A percentile compares a stretch with the other conserved stretches of the same genome.
phyloP scores from a whole-genome alignment of 2,329 filamentous ascomycete species.

The Cryoendolithus antarcticus region DNA sequence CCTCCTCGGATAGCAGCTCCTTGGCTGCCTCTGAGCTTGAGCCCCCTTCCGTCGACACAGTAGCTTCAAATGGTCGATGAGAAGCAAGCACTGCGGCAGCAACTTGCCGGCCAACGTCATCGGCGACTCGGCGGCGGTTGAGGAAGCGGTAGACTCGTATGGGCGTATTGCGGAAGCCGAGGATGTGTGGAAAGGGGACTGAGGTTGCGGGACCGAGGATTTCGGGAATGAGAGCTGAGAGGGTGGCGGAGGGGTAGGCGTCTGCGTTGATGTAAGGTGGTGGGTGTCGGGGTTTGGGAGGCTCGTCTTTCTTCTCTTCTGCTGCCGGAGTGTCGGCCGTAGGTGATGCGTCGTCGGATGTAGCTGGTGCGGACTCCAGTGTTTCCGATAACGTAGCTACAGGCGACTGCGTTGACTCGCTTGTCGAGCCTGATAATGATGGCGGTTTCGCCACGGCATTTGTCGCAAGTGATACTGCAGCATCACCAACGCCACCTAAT shows the following conservation, averaged over 20 bases:
- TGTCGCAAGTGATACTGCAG: conserved; percentile 14
- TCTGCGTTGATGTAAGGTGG: conserved; percentile 60
- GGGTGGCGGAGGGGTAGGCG: conserved; percentile 55
- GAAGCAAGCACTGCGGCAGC: conserved; percentile 65
- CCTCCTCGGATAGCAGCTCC: conserved; percentile 58
- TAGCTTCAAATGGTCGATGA: conserved; percentile 34
- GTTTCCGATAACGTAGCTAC: background rate
- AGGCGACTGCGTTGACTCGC: background rate
- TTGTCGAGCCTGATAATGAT: background rate
- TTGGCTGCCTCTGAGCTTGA: conserved; percentile 48
- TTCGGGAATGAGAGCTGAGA: conserved; percentile 54
- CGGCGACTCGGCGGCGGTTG: conserved; percentile 71
- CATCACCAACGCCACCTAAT: conserved; percentile 16
- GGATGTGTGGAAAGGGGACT: conserved; percentile 73
- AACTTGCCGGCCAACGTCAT: conserved; percentile 75
- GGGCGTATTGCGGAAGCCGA: conserved; percentile 85
- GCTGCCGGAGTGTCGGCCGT: conserved; percentile 16
- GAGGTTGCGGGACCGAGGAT: conserved; percentile 61
- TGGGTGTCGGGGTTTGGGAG: conserved; percentile 45
- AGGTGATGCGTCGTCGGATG: conserved; percentile 6
- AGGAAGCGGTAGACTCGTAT: conserved; percentile 79
- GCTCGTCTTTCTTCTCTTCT: conserved; percentile 26
- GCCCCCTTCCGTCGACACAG: conserved; percentile 1
- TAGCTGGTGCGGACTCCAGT: background rate
- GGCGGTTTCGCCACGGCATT: conserved; percentile 1